Base-by-base conservation (phyloP, 2,329 filamentous ascomycete genomes). In the Colletotrichum gloeosporioides region DNA sequence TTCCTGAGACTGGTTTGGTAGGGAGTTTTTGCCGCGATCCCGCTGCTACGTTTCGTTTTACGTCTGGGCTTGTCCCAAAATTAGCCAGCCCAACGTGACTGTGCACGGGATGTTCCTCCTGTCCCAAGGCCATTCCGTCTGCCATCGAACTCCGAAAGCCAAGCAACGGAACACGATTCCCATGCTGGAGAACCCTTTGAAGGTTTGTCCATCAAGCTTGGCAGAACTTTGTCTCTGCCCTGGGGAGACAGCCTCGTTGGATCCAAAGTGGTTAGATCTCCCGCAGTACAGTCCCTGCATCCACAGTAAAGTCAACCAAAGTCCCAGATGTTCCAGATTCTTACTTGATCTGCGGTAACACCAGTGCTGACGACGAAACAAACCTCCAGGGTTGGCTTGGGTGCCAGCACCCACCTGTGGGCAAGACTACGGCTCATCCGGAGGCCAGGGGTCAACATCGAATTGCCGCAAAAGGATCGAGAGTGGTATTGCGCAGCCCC, bases 1-100 rank as follows among this genome's bases (percentile, higher is more conserved):
- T 25, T 68, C 29, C 63, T 68, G 57, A 73, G 64, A 61, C 73
- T 27, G 32, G n/a, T 55, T 59, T 9, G 29, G 27, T 31, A 32
- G 44, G 63, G 16, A 53, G 8, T 29, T 73, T 68, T 68, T 49
- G 53, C 31, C 64, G 64, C 64, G 15, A 64, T 69, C 64, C 64
- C 69, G 67, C 62, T 7, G n/a, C 57, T 15, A 15, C 31, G 73
- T 69, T 73, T 69, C 44, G 73, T 65, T 69, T 69, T 57, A 39
- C 12, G 57, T 68, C 63, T 73, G 44, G 64, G 44, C 22, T 22
- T 63, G 32, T 39, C 44, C 31, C 36, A 34, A 44, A 31, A 25
- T 18, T 55, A 36, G 61, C 55, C 25, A 44, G 31, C 22, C 22
- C 29, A 31, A 31, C 53, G 53, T 39, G 53, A 59, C 3, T 59